Evolutionary conservation across 306 rosid species (phyloP), one percentile per base, ranked within the genome.

Genomic region (Datisca glomerata): DNA sequence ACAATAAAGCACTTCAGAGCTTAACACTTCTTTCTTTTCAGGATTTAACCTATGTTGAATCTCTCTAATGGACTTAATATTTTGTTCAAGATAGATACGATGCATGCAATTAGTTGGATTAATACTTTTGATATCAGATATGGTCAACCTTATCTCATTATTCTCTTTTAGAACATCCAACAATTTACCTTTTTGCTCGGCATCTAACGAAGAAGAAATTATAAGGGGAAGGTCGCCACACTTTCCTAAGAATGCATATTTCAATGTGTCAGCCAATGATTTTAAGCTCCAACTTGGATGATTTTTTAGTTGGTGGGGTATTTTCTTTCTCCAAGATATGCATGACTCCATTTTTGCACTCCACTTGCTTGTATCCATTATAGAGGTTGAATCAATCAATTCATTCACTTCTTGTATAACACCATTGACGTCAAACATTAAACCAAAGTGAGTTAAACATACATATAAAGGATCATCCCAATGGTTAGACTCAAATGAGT

Each of bases 61-160:
- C n/a, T n/a, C n/a, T n/a, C n/a, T n/a, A n/a, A n/a, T n/a, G n/a
- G n/a, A n/a, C n/a, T n/a, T n/a, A n/a, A n/a, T n/a, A n/a, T n/a
- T n/a, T n/a, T n/a, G n/a, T n/a, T n/a, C n/a, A n/a, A n/a, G n/a
- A n/a, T n/a, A n/a, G n/a, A n/a, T n/a, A n/a, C n/a, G n/a, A n/a
- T n/a, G n/a, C n/a, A n/a, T n/a, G n/a, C n/a, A n/a, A n/a, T n/a
- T n/a, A n/a, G n/a, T n/a, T n/a, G n/a, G n/a, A n/a, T n/a, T n/a
- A n/a, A n/a, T n/a, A n/a, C n/a, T n/a, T n/a, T n/a, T n/a, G 25
- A 19, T 42, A 17, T 42, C 2, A 42, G 14, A 25, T 12, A 42
- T 19, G 27, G 47, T 42, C 27, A 13, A 42, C 6, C 47, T 16
- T 20, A 42, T 42, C 16, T 42, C 27, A 9, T 42, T 42, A 12